Evolutionary conservation across 2,329 filamentous ascomycete species (phyloP).

Genomic region (Sporothrix brasiliensis): DNA sequence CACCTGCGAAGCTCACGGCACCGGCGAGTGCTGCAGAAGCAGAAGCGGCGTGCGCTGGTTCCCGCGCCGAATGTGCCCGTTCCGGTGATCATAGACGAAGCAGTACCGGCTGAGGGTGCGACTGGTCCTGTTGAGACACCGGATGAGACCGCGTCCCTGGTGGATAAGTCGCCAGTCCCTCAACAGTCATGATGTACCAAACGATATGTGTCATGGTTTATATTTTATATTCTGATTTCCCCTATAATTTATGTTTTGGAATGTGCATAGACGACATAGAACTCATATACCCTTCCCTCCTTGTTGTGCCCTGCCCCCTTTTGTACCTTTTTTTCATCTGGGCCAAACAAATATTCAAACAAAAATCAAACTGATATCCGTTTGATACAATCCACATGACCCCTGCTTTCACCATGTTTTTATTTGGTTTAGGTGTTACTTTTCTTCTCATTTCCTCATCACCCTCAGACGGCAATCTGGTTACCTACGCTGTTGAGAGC

Average conservation of each 20-base stretch:
- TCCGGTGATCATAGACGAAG: not conserved
- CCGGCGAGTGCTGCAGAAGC: constrained; percentile 38
- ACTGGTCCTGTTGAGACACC: not conserved
- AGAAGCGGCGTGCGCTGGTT: constrained; percentile 41
- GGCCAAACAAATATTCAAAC: constrained; percentile 17
- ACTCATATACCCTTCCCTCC: constrained; percentile 20
- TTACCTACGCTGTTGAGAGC: too few species aligned
- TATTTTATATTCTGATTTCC: not conserved
- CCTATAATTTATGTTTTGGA: not conserved
- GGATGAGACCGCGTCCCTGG: not conserved
- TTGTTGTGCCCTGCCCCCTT: not conserved
- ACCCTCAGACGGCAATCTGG: constrained; percentile 53
- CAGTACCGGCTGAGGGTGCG: not conserved
- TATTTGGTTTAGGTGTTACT: not conserved
- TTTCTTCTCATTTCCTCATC: not conserved
- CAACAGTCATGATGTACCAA: not conserved
- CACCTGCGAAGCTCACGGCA: constrained; percentile 53
- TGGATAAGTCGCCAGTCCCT: not conserved
- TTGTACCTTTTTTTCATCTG: not conserved
- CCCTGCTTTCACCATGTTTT: not conserved
- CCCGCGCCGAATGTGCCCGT: constrained; percentile 23
- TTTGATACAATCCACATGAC: constrained; percentile 3
- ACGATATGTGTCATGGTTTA: not conserved
- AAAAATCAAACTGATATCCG: constrained; percentile 29
- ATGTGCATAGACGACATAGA: constrained; percentile 12